A percentile compares a stretch with the other conserved stretches of the same genome.
These are phyloP conservation scores for Daedaleopsis nitida DNA, from an alignment of 768 basidiomycete species.

Conservation along the genomic window DNA sequence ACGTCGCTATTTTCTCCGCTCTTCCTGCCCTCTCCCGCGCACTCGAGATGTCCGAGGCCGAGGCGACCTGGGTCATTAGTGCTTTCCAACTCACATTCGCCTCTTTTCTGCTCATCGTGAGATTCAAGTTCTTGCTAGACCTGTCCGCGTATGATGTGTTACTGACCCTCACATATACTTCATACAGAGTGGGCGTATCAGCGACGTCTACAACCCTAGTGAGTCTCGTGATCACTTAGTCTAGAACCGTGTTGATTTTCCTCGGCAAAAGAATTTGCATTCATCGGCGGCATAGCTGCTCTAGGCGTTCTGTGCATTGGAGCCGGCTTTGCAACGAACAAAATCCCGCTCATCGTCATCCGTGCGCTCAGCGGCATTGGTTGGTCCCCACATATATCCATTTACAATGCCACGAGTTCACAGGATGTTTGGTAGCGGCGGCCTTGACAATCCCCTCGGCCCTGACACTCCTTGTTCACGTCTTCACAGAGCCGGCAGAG, in stretches of 20 bases:
- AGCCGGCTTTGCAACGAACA: constrained; percentile 33
- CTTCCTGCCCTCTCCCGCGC: constrained; percentile 30
- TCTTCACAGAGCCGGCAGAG: constrained; percentile 46
- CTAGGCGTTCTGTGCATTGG: constrained; percentile 34
- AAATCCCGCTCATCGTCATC: constrained; percentile 34
- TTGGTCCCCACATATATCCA: not conserved
- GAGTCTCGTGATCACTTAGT: constrained; percentile 1
- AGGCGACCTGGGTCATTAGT: constrained; percentile 38
- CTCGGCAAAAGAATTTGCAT: constrained; percentile 35
- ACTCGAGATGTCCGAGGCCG: constrained; percentile 28
- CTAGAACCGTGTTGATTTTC: not conserved
- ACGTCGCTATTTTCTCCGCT: constrained; percentile 36
- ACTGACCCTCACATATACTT: too few species aligned
- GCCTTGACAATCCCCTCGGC: constrained; percentile 47
- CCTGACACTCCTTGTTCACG: constrained; percentile 44
- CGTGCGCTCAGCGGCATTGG: constrained; percentile 35
- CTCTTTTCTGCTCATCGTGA: constrained; percentile 36
- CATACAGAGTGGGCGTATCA: constrained; percentile 33
- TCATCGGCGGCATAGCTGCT: constrained; percentile 29
- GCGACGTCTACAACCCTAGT: constrained; percentile 38
- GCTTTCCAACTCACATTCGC: constrained; percentile 40
- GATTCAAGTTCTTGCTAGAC: constrained; percentile 13
- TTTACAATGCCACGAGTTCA: not conserved
- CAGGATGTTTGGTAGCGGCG: constrained; percentile 32
- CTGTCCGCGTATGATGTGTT: too few species aligned